These are phyloP conservation scores for Astrocystis sublimbata DNA, from an alignment of 495 filamentous ascomycete genomes.

Conservation along the genomic window DNA sequence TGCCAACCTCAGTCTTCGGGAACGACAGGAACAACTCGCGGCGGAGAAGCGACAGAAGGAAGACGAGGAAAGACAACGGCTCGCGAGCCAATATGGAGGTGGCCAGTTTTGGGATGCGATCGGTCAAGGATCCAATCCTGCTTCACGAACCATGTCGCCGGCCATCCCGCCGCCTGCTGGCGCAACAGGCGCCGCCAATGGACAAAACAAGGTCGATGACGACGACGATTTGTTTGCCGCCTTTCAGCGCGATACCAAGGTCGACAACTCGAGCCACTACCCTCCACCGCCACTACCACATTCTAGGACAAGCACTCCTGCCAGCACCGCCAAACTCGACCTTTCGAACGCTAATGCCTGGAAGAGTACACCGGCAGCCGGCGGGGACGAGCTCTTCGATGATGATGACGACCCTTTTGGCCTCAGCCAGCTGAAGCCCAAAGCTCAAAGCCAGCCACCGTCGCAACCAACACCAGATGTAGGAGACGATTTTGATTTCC, in stretches of 20 bases:
- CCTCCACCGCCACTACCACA: conserved; percentile 49
- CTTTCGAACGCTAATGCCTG: conserved; percentile 33
- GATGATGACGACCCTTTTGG: conserved; percentile 85
- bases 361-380: conserved; percentile 19
- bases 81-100: conserved; percentile 74
- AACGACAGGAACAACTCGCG: conserved; percentile 80
- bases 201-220: conserved; percentile 33
- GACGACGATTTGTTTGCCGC: conserved; percentile 65
- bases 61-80: conserved; percentile 65
- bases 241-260: conserved; percentile 58
- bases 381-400: conserved; percentile 30
- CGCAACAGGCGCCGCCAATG: conserved; percentile 29
- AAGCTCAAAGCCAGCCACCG: conserved; percentile 34
- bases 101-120: conserved; percentile 73
- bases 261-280: conserved; percentile 61
- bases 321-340: conserved; percentile 25
- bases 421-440: conserved; percentile 64
- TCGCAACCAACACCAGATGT: conserved; percentile 43
- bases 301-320: conserved; percentile 29
- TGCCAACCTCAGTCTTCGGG: conserved; percentile 75
- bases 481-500: conserved; percentile 87
- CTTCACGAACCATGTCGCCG: conserved; percentile 40
- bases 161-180: conserved; percentile 23
- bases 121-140: conserved; percentile 33
- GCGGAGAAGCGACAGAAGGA: conserved; percentile 76